Evolutionary conservation across 2,329 filamentous ascomycete species (phyloP), one percentile per base, ranked within the genome.

Genomic region (Trichophyton mentagrophytes): DNA sequence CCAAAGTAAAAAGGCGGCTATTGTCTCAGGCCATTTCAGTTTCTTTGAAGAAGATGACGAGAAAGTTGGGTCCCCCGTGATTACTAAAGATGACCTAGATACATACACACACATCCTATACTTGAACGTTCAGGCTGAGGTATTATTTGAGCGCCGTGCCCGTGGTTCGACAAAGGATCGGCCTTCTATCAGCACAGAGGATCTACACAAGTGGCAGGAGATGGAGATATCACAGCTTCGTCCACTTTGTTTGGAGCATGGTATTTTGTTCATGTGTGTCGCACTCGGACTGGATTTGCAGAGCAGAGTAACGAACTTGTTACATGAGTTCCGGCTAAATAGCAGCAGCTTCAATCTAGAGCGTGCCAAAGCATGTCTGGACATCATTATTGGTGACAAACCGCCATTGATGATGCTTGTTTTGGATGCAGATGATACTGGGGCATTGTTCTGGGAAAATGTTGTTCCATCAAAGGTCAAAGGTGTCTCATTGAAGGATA

Each of bases 21-120:
- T 86, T 2, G 78, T 86, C 2, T 70, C 79, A 3, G 82, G 81
- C 0, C 81, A 86, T 66, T 79, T 74, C 66, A 80, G 79, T 72
- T 80, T 85, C 64, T 84, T 80, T 79, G 65, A 74, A 0, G 58
- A 55, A n/a, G 30, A 42, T 11, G 61, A 58, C 2, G 22, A 67
- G 7, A 42, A 27, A n/a, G 69, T 67, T 36, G 17, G 67, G 0
- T 15, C 63, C 4, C 25, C 38, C 3, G 74, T 81, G 0, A 74
- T 69, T 58, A 84, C 79, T 0, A 9, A 69, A 1, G 70, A 65
- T 6, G 82, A 86, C 61, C 57, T 77, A 3, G 49, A 72, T 0
- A 74, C 69, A 0, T 86, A 77, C 66, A 83, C 81, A 0, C 82
- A 86, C 64, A 80, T 87, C 13, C 49, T 86, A 11, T 85, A 86